Percentiles rank a stretch among this genome's conserved stretches.
Conservation (phyloP, 495 filamentous ascomycete species). For the Trypethelium eluteriae region DNA sequence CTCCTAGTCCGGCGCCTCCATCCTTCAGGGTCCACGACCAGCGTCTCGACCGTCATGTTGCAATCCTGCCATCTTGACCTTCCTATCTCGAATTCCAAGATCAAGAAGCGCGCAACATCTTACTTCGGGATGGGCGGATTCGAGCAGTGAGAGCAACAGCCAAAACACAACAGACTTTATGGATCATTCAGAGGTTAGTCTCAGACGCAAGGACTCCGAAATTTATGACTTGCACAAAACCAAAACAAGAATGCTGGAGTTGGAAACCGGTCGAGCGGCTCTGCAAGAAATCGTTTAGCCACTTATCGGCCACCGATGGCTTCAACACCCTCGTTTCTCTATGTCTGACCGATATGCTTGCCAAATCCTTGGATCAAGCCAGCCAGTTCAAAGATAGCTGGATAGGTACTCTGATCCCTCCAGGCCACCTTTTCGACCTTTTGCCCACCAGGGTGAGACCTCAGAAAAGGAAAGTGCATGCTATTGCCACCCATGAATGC, state of each 20-base stretch:
- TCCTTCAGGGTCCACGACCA: background rate
- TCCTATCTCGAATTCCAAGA: background rate
- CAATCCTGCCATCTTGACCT: background rate
- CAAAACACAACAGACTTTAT: background rate
- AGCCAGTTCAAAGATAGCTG: no score
- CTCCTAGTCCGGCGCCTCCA: background rate
- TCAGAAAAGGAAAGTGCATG: background rate
- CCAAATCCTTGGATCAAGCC: background rate
- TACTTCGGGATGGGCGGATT: background rate
- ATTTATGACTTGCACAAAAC: background rate
- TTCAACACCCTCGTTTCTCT: background rate
- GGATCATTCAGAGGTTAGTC: no score
- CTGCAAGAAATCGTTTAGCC: background rate
- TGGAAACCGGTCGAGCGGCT: background rate
- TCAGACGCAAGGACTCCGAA: background rate
- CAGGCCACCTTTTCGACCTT: background rate
- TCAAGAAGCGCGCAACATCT: no score
- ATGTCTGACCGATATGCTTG: background rate
- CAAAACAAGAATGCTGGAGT: background rate
- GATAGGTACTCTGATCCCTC: background rate
- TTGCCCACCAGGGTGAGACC: background rate
- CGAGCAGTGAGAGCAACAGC: background rate
- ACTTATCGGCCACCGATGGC: background rate
- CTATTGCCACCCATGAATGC: background rate
- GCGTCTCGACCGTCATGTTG: slow-evolving; percentile 1